Evolutionary conservation across 1,139 yeast genomes (phyloP), one percentile per base, ranked within the genome.

Genomic region (Protomyces inundatus): DNA sequence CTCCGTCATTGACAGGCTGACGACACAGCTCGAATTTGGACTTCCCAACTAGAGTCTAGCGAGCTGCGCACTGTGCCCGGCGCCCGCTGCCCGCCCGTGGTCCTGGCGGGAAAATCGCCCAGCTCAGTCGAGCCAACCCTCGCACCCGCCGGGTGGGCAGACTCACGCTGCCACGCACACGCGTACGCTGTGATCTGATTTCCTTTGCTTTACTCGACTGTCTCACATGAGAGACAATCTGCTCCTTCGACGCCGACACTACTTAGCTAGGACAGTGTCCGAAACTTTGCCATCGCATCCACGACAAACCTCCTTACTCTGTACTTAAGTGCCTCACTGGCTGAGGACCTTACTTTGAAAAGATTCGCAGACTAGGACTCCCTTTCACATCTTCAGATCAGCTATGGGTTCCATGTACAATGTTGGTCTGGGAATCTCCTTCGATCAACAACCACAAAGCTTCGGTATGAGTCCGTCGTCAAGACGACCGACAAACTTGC

Each of bases 391-490:
- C 39, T 12, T 36, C 12, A 9, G 39, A 36, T 7, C 32, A 42
- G 32, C 9, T 10, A 42, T 42, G 48, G 48, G 30, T 42, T 42
- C 48, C 12, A 23, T 48, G 6, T 57, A 40, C 34, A 39, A 50
- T n/a, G 36, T 57, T 37, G 61, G 61, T 12, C 61, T 57, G 32
- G 61, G 61, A 14, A 48, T 57, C 48, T 57, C 61, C 0, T 50
- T 57, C 55, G 50, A 57, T 32, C 54, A 39, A 35, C 54, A 45
- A 12, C 46, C 16, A 5, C 35, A 33, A 14, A 16, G 48, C 23
- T 42, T 42, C 16, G 6, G 30, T 14, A 9, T 14, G 48, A 16
- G 10, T 5, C 16, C 32, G 9, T 10, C 48, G 9, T 30, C 32
- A 10, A 23, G 32, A 6, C n/a, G 48, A 16, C 48, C 48, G n/a